These are phyloP conservation scores for Ogataea angusta DNA, from an alignment of 805 yeast genomes.

Conservation along the genomic window DNA sequence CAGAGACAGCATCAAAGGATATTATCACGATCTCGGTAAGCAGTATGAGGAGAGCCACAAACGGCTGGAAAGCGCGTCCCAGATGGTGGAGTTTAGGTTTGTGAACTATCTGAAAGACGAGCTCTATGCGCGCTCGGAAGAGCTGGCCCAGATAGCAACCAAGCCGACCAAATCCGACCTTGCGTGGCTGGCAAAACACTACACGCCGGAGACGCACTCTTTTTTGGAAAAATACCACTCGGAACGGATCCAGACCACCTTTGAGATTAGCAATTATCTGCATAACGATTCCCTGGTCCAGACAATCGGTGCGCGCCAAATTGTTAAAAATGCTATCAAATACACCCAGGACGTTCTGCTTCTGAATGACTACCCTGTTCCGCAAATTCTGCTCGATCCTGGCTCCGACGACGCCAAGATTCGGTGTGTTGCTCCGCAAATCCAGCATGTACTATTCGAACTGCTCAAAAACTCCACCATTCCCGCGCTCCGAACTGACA, in stretches of 20 bases:
- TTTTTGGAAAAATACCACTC: slow-evolving; percentile 27
- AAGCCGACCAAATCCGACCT: slow-evolving; percentile 16
- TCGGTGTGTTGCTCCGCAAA: slow-evolving; percentile 29
- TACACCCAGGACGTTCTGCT: slow-evolving; percentile 24
- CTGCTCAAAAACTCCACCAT: slow-evolving; percentile 30
- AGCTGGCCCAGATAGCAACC: slow-evolving; percentile 17
- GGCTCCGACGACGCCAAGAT: slow-evolving; percentile 6
- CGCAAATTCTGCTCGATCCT: slow-evolving; percentile 18
- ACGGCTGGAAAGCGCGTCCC: slow-evolving; percentile 2
- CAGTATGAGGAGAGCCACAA: slow-evolving; percentile 9
- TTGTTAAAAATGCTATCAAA: slow-evolving; percentile 19
- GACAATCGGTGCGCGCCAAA: slow-evolving; percentile 9
- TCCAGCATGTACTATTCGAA: slow-evolving; percentile 32
- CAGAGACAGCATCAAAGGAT: slow-evolving; percentile 6
- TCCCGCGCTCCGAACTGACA: slow-evolving; percentile 24
- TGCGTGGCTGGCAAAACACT: slow-evolving; percentile 19
- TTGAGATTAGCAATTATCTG: slow-evolving; percentile 24
- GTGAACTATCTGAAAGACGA: slow-evolving; percentile 17
- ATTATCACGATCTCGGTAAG: slow-evolving; percentile 15
- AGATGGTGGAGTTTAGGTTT: slow-evolving; percentile 13
- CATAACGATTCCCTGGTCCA: slow-evolving; percentile 16
- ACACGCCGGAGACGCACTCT: slow-evolving; percentile 18
- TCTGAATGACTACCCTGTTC: slow-evolving; percentile 31
- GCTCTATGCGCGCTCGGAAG: slow-evolving; percentile 17
- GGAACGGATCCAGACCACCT: slow-evolving; percentile 26